Evolutionary conservation across 2,329 filamentous ascomycete genomes (phyloP).

Genomic region (Aspergillus neoniger): DNA sequence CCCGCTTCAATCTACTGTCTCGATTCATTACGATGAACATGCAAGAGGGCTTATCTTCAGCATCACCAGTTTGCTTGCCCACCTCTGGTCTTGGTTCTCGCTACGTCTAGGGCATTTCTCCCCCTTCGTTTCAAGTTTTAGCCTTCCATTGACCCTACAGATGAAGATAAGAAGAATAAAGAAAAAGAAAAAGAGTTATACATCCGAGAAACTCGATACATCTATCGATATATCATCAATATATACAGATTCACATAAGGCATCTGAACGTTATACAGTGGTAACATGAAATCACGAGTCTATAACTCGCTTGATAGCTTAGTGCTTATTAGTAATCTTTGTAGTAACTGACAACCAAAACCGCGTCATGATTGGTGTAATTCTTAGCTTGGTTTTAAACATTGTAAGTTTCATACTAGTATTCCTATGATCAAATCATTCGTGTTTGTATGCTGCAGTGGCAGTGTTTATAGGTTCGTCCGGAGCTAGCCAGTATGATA

Average conservation of each 20-base stretch:
- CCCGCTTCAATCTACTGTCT: background rate
- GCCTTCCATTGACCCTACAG: background rate
- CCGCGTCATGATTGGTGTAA: too few species aligned
- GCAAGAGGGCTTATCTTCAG: background rate
- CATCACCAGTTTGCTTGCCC: background rate
- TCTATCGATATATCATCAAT: background rate
- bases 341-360: too few species aligned
- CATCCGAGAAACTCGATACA: background rate
- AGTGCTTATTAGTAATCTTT: too few species aligned
- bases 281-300: background rate
- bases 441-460: too few species aligned
- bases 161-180: background rate
- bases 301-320: too few species aligned
- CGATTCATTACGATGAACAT: background rate
- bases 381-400: too few species aligned
- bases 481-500: too few species aligned
- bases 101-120: background rate
- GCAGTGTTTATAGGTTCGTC: too few species aligned
- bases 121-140: background rate
- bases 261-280: background rate
- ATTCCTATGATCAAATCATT: too few species aligned
- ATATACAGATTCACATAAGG: background rate
- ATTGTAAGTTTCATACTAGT: too few species aligned
- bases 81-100: background rate
- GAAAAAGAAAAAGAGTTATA: background rate